Evolutionary conservation across 352 stramenopile genomes (phyloP).

Genomic region (Phytophthora multivora): DNA sequence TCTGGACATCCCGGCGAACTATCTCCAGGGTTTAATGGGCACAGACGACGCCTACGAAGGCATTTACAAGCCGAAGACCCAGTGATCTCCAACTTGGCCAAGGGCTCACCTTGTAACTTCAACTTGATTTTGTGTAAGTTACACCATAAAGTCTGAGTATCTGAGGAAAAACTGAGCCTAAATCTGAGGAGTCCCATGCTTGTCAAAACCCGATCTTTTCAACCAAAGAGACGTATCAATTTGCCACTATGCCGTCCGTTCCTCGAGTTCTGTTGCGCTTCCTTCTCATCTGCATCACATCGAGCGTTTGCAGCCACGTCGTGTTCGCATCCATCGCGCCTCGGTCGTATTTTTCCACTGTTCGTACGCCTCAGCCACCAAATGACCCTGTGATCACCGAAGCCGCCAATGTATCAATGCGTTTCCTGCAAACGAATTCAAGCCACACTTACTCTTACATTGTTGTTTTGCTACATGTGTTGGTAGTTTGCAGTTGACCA

Average conservation of each 20-base stretch:
- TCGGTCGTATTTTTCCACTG: conserved; percentile 35
- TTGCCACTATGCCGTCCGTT: conserved; percentile 3
- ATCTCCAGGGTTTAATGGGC: conserved; percentile 26
- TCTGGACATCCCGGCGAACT: conserved; percentile 13
- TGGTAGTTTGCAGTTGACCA: conserved; percentile 66
- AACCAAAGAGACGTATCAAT: neutral
- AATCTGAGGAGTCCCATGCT: neutral
- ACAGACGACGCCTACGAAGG: conserved; percentile 43
- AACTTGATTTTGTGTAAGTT: too few species aligned
- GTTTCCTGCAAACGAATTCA: neutral
- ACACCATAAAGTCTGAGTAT: too few species aligned
- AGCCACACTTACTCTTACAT: neutral
- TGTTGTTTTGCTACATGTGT: neutral
- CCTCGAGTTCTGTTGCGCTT: neutral
- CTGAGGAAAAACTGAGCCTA: too few species aligned
- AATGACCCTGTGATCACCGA: conserved; percentile 50
- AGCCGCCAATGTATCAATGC: conserved; percentile 38
- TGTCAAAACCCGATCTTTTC: conserved; percentile 11
- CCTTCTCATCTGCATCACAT: neutral
- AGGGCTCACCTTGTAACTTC: too few species aligned
- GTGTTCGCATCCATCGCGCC: conserved; percentile 18
- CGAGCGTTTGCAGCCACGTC: neutral
- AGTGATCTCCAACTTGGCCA: too few species aligned
- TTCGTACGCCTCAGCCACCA: conserved; percentile 27
- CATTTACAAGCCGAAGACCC: conserved; percentile 12